Conservation (phyloP, 495 filamentous ascomycete genomes). For the Penicillium soppii region DNA sequence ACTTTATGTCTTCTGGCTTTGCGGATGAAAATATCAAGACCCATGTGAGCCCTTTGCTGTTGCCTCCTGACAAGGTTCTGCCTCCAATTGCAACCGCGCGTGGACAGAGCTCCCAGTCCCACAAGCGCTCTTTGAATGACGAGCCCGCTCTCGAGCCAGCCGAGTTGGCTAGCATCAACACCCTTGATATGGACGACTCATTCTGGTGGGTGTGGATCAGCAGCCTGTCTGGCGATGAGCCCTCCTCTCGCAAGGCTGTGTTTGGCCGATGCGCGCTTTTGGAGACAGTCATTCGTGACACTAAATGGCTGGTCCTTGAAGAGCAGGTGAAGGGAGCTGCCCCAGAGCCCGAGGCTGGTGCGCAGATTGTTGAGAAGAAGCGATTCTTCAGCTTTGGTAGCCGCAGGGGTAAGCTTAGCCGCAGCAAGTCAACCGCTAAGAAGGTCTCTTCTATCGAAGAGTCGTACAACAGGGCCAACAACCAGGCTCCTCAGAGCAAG, state of each 20-base stretch:
- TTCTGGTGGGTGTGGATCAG: slow-evolving; percentile 99
- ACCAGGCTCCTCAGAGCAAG: slow-evolving; percentile 65
- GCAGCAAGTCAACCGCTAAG: slow-evolving; percentile 66
- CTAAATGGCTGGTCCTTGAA: slow-evolving; percentile 91
- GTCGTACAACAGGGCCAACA: slow-evolving; percentile 47
- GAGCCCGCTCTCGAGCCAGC: slow-evolving; percentile 77
- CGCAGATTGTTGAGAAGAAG: slow-evolving; percentile 93
- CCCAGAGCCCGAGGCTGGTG: slow-evolving; percentile 76
- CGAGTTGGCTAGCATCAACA: slow-evolving; percentile 87
- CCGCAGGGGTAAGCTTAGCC: slow-evolving; percentile 60
- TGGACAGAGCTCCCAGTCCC: slow-evolving; percentile 85
- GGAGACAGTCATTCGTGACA: slow-evolving; percentile 77
- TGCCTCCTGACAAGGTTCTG: slow-evolving; percentile 87
- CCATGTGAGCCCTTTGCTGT: slow-evolving; percentile 58
- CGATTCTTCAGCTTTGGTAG: slow-evolving; percentile 81
- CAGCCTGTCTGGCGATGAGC: slow-evolving; percentile 89
- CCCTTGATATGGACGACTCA: slow-evolving; percentile 85
- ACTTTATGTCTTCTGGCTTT: slow-evolving; percentile 94
- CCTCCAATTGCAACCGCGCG: slow-evolving; percentile 73
- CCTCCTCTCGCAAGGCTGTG: slow-evolving; percentile 77
- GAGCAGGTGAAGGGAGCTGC: slow-evolving; percentile 96
- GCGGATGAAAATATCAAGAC: slow-evolving; percentile 62
- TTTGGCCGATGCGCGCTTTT: slow-evolving; percentile 93
- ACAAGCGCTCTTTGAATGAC: slow-evolving; percentile 63
- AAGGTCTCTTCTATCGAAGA: slow-evolving; percentile 51